Evolutionary conservation across 805 yeast genomes (phyloP).

Genomic region (Candida sakaeoensis): DNA sequence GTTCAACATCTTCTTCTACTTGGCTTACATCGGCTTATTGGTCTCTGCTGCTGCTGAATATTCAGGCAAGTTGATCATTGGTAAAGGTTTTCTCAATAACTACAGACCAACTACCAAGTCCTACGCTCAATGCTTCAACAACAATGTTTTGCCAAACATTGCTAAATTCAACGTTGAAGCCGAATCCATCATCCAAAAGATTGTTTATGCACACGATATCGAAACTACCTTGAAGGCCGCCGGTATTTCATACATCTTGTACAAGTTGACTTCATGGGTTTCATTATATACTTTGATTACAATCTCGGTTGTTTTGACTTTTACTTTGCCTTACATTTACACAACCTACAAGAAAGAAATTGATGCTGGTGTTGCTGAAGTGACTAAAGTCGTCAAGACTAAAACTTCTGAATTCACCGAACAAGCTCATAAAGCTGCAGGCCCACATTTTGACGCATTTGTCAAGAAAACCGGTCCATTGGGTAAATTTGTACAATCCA

Average conservation of each 20-base stretch:
- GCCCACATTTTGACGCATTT: conserved; percentile 57
- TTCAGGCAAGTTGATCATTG: conserved; percentile 66
- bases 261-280: conserved; percentile 71
- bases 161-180: conserved; percentile 44
- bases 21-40: conserved; percentile 55
- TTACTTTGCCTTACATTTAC: conserved; percentile 76
- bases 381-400: conserved; percentile 43
- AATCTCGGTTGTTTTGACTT: conserved; percentile 54
- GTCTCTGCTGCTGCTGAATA: conserved; percentile 71
- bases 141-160: conserved; percentile 38
- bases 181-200: conserved; percentile 53
- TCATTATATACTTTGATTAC: conserved; percentile 67
- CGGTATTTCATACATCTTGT: conserved; percentile 57
- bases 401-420: conserved; percentile 45
- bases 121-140: conserved; percentile 32
- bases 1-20: conserved; percentile 55
- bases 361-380: conserved; percentile 54
- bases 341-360: conserved; percentile 72
- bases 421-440: conserved; percentile 38
- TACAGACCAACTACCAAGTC: conserved; percentile 48
- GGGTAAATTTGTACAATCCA: conserved; percentile 53
- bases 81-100: conserved; percentile 76
- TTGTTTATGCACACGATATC: conserved; percentile 66
- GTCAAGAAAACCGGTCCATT: conserved; percentile 65
- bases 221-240: conserved; percentile 73